phyloP scores from a whole-genome alignment of 1,139 yeast genomes.

The Schizosaccharomyces versatilis region DNA sequence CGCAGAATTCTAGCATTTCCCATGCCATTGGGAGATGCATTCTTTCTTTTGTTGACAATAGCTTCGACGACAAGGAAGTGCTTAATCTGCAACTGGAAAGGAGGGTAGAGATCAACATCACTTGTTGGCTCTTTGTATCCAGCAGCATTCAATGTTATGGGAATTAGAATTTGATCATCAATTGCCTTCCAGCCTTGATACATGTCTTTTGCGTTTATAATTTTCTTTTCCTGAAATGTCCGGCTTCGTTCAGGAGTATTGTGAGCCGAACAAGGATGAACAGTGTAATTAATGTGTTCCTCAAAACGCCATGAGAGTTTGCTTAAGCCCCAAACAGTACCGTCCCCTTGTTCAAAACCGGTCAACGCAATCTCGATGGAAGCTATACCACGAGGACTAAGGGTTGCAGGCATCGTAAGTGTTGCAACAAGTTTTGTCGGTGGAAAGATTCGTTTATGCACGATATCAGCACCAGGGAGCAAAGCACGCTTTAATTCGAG shows the following conservation, averaged over 20 bases:
- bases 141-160: neutral
- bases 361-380: slow-evolving; percentile 54
- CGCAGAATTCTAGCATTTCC: slow-evolving; percentile 54
- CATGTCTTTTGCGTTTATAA: slow-evolving; percentile 60
- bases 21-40: neutral
- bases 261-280: slow-evolving; percentile 38
- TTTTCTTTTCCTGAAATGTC: slow-evolving; percentile 31
- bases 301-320: slow-evolving; percentile 79
- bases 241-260: slow-evolving; percentile 28
- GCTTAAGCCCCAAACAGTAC: slow-evolving; percentile 78
- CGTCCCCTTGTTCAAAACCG: slow-evolving; percentile 35
- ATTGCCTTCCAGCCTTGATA: slow-evolving; percentile 78
- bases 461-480: slow-evolving; percentile 61
- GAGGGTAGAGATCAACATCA: neutral
- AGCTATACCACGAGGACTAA: slow-evolving; percentile 22
- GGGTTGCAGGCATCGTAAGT: slow-evolving; percentile 69
- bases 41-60: neutral
- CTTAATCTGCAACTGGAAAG: neutral
- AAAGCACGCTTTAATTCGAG: slow-evolving; percentile 59
- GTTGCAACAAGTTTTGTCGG: slow-evolving; percentile 81
- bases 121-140: neutral
- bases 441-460: slow-evolving; percentile 76
- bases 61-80: neutral
- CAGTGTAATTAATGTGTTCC: slow-evolving; percentile 44
- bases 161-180: neutral